phyloP scores from a whole-genome alignment of 306 rosid species.

The Lathyrus tuberosus region DNA sequence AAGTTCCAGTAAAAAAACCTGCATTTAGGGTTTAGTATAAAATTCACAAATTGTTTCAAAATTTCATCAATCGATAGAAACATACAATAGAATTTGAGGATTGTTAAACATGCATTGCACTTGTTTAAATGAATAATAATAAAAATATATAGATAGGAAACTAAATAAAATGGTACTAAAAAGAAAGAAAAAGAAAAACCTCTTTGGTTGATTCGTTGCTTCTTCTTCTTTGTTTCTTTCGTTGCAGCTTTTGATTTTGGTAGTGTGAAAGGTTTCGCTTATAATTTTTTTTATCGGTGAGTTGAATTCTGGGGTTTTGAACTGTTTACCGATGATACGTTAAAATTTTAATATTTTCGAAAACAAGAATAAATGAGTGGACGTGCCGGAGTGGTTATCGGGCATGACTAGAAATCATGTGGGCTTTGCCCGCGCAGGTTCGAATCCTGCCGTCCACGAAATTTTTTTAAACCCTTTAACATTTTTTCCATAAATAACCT shows the following conservation, averaged over 20 bases:
- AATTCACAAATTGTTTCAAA: constrained; percentile 18
- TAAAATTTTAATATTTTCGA: too few species aligned
- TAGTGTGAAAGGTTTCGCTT: not conserved
- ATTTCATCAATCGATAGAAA: not conserved
- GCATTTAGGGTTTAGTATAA: constrained; percentile 12
- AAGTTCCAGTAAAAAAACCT: constrained; percentile 15
- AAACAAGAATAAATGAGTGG: not conserved
- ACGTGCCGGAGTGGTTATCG: constrained; percentile 78
- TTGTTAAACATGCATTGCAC: not conserved
- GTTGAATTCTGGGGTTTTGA: too few species aligned
- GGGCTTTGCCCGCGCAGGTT: constrained; percentile 82
- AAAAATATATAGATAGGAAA: not conserved
- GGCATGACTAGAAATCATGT: constrained; percentile 80
- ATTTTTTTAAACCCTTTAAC: too few species aligned
- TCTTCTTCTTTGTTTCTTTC: constrained; percentile 8
- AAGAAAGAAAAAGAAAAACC: not conserved
- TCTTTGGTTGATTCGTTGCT: constrained; percentile 1
- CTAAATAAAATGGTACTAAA: not conserved
- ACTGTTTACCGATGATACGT: too few species aligned
- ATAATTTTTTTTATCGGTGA: not conserved
- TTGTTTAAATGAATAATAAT: not conserved
- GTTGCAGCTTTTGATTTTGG: constrained; percentile 9
- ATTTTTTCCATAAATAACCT: too few species aligned
- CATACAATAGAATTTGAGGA: not conserved
- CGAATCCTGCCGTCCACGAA: constrained; percentile 68